Evolutionary conservation across 805 yeast genomes (phyloP), one percentile per base, ranked within the genome.

Genomic region (Saturnispora halmiae): DNA sequence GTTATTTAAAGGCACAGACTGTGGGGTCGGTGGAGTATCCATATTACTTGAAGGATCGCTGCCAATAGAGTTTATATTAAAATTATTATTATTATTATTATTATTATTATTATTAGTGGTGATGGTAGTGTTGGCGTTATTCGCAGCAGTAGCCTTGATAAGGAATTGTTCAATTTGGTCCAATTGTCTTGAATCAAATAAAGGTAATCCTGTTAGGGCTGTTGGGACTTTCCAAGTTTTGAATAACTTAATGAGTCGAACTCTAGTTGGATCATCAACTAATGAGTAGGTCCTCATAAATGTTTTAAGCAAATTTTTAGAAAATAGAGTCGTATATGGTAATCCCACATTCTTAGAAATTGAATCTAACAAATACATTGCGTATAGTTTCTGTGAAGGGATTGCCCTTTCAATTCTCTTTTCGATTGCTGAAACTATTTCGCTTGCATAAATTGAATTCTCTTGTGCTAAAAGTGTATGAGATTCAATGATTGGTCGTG

Each of bases 291-390:
- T 79, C 46, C 75, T 77, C 20, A 82, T 77, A 60, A 82, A 90
- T 3, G 83, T 65, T 49, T 71, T 73, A 62, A 73, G 81, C 35
- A 87, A 63, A 47, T 79, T 77, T 48, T 75, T 69, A 39, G 88
- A 80, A 56, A 92, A 77, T 38, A 83, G 59, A 6, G 77, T 68
- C n/a, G 86, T 83, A 58, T 90, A 92, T 2, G 97, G 96, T 46
- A 79, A 72, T 7, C 96, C 96, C 25, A 85, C 79, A 53, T 80
- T 84, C 60, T 92, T 92, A 63, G 90, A 82, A 36, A 92, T 82
- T 14, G 96, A 87, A 59, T 92, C 97, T 42, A 92, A 62, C 34
- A 90, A 69, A 56, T 90, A 92, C 45, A 92, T 69, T 4, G 92
- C 77, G 51, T 75, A 92, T 36, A 92, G 69, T 60, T 92, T 92